Base-by-base conservation (phyloP, 164 flowering plant genomes). In the Vitis labrusca region DNA sequence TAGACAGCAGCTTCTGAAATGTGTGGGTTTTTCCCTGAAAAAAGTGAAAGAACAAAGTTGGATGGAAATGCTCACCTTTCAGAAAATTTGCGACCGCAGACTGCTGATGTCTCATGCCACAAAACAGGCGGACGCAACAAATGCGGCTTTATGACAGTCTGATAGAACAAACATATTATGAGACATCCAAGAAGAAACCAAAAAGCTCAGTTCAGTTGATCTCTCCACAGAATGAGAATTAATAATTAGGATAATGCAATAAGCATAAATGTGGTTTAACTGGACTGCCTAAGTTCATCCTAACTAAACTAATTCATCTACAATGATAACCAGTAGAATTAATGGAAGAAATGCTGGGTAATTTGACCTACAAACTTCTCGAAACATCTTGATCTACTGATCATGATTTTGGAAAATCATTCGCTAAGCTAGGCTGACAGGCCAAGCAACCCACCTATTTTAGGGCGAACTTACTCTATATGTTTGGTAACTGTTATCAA, bases 51-150 rank as follows among this genome's bases (percentile, higher is more conserved):
- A 8, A 27, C 19, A 23, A 37, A 37, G 7, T 6, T 23, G 63
- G 29, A 44, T 53, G 48, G 27, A 65, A 48, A 56, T 50, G 16
- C 51, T 74, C 37, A 82, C 85, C 83, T 75, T 73, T 57, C 59
- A 29, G 72, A 74, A 67, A n/a, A 64, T 63, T 67, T 19, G 32
- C 76, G 73, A 49, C 77, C 74, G 49, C 11, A 56, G 15, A 74
- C 56, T 57, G 69, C 60, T 37, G 78, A 61, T 47, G 67, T 71
- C 71, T 80, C 82, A 67, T 78, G 82, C 81, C 81, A 83, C 59
- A 78, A 54, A 17, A 66, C 23, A 23, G 61, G 66, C 17, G 64
- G 32, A 50, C 75, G 65, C 16, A 30, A 15, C 50, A 80, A 16
- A 67, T 78, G 75, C 48, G 32, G 61, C 77, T 72, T 73, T 49